Conservation (phyloP, 441 rosid species). For the Hura crepitans region DNA sequence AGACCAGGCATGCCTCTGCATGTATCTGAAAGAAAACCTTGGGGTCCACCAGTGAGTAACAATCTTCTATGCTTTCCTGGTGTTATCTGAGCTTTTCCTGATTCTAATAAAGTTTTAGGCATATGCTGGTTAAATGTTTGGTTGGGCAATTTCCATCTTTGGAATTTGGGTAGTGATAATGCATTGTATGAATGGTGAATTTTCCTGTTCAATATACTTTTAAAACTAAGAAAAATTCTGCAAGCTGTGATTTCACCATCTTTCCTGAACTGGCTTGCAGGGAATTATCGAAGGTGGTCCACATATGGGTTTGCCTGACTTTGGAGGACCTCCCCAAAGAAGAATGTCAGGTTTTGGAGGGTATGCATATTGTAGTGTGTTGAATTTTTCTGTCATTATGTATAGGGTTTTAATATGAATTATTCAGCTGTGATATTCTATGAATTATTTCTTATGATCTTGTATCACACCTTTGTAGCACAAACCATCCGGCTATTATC, state of each 20-base stretch:
- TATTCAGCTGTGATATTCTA: no score
- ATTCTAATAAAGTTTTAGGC: no score
- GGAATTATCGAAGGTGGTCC: constrained; percentile 40
- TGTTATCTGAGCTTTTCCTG: no score
- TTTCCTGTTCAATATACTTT: constrained; percentile 9
- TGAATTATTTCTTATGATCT: no score
- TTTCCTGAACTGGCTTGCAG: constrained; percentile 35
- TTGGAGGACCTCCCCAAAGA: constrained; percentile 49
- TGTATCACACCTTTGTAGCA: constrained; percentile 26
- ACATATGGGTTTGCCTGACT: constrained; percentile 49
- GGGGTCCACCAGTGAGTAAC: constrained; percentile 61
- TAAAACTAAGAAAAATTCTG: no score
- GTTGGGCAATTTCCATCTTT: background rate
- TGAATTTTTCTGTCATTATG: background rate
- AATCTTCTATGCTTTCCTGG: constrained; percentile 10
- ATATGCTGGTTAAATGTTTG: background rate
- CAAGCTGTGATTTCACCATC: no score
- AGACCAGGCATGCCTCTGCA: constrained; percentile 49
- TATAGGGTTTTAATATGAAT: constrained; percentile 6
- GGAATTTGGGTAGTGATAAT: background rate
- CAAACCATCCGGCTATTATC: constrained; percentile 55
- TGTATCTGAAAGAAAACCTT: constrained; percentile 52
- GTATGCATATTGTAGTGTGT: constrained; percentile 26
- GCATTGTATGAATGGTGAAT: background rate
- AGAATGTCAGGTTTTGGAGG: constrained; percentile 56